These are phyloP conservation scores for Vaccinium vitisidaea DNA, from an alignment of 148 eudicot genomes.

Conservation along the genomic window DNA sequence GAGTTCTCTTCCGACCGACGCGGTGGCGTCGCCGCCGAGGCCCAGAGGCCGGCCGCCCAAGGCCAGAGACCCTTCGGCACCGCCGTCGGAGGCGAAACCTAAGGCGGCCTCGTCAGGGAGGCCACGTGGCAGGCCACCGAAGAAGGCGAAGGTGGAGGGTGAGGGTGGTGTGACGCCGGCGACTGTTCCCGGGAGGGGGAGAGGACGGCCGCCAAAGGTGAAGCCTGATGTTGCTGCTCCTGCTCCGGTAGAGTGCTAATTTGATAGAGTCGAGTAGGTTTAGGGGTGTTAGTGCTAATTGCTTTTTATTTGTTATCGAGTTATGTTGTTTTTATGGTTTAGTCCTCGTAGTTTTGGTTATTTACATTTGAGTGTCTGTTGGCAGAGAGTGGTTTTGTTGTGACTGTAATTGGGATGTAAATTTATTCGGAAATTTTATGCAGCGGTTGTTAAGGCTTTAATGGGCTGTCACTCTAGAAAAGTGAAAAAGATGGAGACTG, in stretches of 20 bases:
- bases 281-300: slow-evolving; percentile 32
- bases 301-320: neutral
- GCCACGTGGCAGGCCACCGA: slow-evolving; percentile 56
- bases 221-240: slow-evolving; percentile 17
- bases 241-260: slow-evolving; percentile 32
- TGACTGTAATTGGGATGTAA: slow-evolving; percentile 21
- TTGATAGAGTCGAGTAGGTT: slow-evolving; percentile 2
- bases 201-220: slow-evolving; percentile 50
- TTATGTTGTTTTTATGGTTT: neutral
- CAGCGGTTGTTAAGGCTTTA: slow-evolving; percentile 12
- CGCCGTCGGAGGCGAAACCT: neutral
- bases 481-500: neutral
- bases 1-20: slow-evolving; percentile 10
- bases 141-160: slow-evolving; percentile 20
- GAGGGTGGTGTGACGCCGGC: slow-evolving; percentile 21
- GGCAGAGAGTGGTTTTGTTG: neutral
- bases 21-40: slow-evolving; percentile 28
- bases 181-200: slow-evolving; percentile 28
- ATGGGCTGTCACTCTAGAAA: neutral
- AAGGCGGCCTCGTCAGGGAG: slow-evolving; percentile 12
- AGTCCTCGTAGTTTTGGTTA: neutral
- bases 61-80: neutral
- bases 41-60: slow-evolving; percentile 53
- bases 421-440: slow-evolving; percentile 11
- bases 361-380: neutral